Base-by-base conservation (phyloP, 2,329 filamentous ascomycete genomes). In the Lachnellula willkommii region DNA sequence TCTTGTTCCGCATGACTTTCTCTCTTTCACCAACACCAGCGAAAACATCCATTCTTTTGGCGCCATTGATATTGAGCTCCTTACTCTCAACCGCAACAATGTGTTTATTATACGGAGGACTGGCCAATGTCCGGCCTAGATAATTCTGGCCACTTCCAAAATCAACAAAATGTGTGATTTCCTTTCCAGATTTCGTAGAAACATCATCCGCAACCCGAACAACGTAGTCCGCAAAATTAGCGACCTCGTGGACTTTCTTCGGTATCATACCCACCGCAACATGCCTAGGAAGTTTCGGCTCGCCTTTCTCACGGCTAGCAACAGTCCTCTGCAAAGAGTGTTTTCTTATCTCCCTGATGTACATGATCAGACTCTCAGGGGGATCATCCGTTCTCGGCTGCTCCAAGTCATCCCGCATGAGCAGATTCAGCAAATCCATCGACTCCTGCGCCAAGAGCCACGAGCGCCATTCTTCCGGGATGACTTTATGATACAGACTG, bases 121-220 rank as follows among this genome's bases (percentile, higher is more conserved):
- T 90, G 14, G 93, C 93, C 56, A 99, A 77, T 1, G 90, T 88
- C 47, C 94, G 82, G 1, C 94, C 93, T 3, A 99, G 83, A 68
- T 99, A 99, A 68, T 96, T 97, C 71, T 97, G 93, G 0, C 94
- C 94, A 52, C 91, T 96, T 28, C 94, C 94, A 71, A 97, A 96
- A 73, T 99, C 94, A 49, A 97, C 87, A 56, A 96, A 84, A 73
- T 97, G 92, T 0, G 90, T 89, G 58, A 96, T 85, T 6, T 78
- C 73, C 48, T 77, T 72, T 0, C 77, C 75, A 43, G 86, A 79
- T 1, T 81, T 74, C 2, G 75, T 68, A 3, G 81, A 78, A 24
- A 96, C 79, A 28, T 81, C 78, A 53, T 74, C 72, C 0, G 81
- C 77, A 9, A 87, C 74, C 3, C 73, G 67, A 50, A 90, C 81